Percentiles rank a stretch among this genome's conserved stretches.
Evolutionary conservation across 2,329 filamentous ascomycete genomes (phyloP).

Genomic region (Pyrenophora graminea): DNA sequence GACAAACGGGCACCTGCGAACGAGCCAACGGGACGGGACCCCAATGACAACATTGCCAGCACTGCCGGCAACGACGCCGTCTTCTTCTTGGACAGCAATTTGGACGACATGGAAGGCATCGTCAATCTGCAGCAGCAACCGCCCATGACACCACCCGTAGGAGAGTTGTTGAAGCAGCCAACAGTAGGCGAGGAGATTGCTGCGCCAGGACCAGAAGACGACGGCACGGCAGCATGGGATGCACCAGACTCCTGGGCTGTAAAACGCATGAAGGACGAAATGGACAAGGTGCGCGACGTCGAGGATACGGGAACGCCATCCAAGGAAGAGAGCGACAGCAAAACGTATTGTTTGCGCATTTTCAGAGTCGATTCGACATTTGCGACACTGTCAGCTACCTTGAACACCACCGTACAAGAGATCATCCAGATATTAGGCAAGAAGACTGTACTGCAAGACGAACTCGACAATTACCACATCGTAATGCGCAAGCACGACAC

Average conservation of each 20-base stretch:
- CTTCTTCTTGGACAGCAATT: conserved; percentile 83
- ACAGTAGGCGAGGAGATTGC: conserved; percentile 44
- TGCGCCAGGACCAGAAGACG: conserved; percentile 42
- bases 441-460: conserved; percentile 90
- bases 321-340: conserved; percentile 72
- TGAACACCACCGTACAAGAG: conserved; percentile 84
- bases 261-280: conserved; percentile 70
- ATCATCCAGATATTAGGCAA: conserved; percentile 89
- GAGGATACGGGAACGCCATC: conserved; percentile 71
- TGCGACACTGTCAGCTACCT: conserved; percentile 80
- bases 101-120: conserved; percentile 91
- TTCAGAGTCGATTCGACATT: conserved; percentile 95
- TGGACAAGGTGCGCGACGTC: conserved; percentile 61
- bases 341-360: conserved; percentile 88
- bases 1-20: conserved; percentile 35
- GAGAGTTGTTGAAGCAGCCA: conserved; percentile 53
- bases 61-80: conserved; percentile 61
- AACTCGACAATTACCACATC: conserved; percentile 92
- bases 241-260: conserved; percentile 97
- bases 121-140: conserved; percentile 65
- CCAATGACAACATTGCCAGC: conserved; percentile 47
- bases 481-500: conserved; percentile 92
- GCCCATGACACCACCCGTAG: conserved; percentile 69
- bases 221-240: conserved; percentile 71
- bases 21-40: conserved; percentile 49